Conservation (phyloP, 2,329 filamentous ascomycete genomes). For the Bipolaris victoriae region DNA sequence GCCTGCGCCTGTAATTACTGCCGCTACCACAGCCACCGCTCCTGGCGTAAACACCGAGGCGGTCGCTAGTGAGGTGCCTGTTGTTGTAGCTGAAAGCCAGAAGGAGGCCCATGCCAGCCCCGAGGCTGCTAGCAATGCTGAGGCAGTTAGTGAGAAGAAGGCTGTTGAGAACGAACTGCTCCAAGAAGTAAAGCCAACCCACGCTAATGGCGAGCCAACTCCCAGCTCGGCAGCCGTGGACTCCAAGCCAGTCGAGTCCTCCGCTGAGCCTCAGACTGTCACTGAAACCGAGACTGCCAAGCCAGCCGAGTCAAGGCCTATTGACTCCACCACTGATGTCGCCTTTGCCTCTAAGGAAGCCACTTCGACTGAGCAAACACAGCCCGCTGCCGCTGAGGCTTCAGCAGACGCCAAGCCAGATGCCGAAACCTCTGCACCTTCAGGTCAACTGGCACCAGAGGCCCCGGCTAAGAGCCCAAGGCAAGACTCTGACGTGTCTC, state of each 20-base stretch:
- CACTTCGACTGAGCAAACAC: slow-evolving; percentile 46
- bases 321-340: slow-evolving; percentile 47
- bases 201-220: slow-evolving; percentile 47
- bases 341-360: slow-evolving; percentile 52
- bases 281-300: slow-evolving; percentile 42
- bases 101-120: slow-evolving; percentile 66
- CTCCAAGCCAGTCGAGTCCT: slow-evolving; percentile 37
- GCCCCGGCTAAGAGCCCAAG: slow-evolving; percentile 40
- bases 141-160: slow-evolving; percentile 73
- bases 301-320: slow-evolving; percentile 31
- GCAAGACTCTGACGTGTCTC: slow-evolving; percentile 37
- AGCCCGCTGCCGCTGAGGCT: slow-evolving; percentile 52
- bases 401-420: slow-evolving; percentile 44
- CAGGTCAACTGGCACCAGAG: slow-evolving; percentile 27
- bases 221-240: slow-evolving; percentile 24
- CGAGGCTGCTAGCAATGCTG: slow-evolving; percentile 68
- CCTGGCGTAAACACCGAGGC: slow-evolving; percentile 15
- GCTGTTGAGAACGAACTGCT: slow-evolving; percentile 75
- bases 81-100: slow-evolving; percentile 74
- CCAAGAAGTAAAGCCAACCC: slow-evolving; percentile 6
- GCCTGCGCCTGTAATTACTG: slow-evolving; percentile 27
- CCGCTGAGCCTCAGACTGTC: slow-evolving; percentile 48
- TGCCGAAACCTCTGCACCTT: slow-evolving; percentile 23
- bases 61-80: slow-evolving; percentile 54
- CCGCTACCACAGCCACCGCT: slow-evolving; percentile 19